Evolutionary conservation across 1,284 basidiomycete genomes (phyloP), one percentile per base, ranked within the genome.

Genomic region (Austroboletus rostrupii): DNA sequence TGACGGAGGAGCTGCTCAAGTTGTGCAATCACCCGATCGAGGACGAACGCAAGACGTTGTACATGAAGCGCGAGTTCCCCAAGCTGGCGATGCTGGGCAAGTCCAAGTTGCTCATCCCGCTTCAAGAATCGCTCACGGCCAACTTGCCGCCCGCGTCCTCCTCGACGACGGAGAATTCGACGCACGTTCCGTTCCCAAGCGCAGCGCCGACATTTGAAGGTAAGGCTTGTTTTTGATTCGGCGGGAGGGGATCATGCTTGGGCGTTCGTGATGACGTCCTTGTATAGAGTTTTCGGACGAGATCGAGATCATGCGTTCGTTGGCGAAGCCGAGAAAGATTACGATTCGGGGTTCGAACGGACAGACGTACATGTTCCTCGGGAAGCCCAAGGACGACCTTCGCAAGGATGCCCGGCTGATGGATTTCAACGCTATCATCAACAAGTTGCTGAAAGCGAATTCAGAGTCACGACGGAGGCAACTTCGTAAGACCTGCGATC

Each of bases 371-470:
- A 87, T 85, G 62, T 99, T 99, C 76, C 77, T 99, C 14, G 94
- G 92, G 57, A 99, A 99, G 70, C 96, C 97, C 2, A 95, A 95
- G 68, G 97, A 99, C 65, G 97, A 99, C 69, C 75, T 99, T 41
- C 81, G 97, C 41, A 99, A 99, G 70, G 97, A 99, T 64, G 95
- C 96, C 0, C 82, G 97, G 10, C 71, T 99, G 52, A 99, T 99
- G 96, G 97, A 99, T 67, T 92, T 99, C 69, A 95, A 97, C 62
- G 83, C 91, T 4, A 96, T 99, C 73, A 96, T 99, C 74, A 99
- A 99, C 74, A 98, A 97, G 67, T 72, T 99, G 14, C 77, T 99
- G 49, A 96, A 96, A 64, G 87, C 90, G 19, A 92, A 94, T 60
- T 93, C 94, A 0, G 92, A 98, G 51, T 93, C 95, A 31, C 86